Evolutionary conservation across 1,139 yeast genomes (phyloP), one percentile per base, ranked within the genome.

Genomic region (Hansenula sp.): DNA sequence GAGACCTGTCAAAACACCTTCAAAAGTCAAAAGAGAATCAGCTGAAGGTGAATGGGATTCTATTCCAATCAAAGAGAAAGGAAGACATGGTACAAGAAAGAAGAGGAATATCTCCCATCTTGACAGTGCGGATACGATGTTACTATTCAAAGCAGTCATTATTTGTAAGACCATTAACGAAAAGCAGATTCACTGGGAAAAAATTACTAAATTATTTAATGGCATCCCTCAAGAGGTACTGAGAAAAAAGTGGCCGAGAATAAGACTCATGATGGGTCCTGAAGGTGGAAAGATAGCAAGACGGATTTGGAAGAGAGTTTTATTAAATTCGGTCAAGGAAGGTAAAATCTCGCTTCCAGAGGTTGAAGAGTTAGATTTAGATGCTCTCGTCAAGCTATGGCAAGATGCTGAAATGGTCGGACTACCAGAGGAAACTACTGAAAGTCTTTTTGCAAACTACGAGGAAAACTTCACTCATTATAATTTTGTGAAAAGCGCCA

Each of bases 171-270:
- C 87, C 1, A 67, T 77, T 13, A 66, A 76, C 48, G 61, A 68
- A 39, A 67, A 74, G 47, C 62, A 66, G 4, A 80, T 82, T 34
- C 81, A 81, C 49, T 87, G 88, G 77, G 70, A 68, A 0, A 59
- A 69, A 37, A 77, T 86, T n/a, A 70, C 81, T 0, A 55, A 57
- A 0, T 62, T 74, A 5, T 71, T 83, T 48, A 17, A 28, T 17
- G 67, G 60, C 1, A 73, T 64, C 17, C 38, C 68, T 2, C 65
- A 71, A 1, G 72, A 63, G 1, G 49, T 60, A 2, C 59, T 81
- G 15, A 71, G 70, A 43, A 72, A 76, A 38, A 76, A 74, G 47
- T 87, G 95, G 95, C 77, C 81, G 0, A 66, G 70, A 12, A 68
- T 81, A 9, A 68, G 88, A 36, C 76, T 74, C 48, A 68, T 65